Base-by-base conservation (phyloP, 176 grass and related monocot species). In the Saccharum spontaneum region DNA sequence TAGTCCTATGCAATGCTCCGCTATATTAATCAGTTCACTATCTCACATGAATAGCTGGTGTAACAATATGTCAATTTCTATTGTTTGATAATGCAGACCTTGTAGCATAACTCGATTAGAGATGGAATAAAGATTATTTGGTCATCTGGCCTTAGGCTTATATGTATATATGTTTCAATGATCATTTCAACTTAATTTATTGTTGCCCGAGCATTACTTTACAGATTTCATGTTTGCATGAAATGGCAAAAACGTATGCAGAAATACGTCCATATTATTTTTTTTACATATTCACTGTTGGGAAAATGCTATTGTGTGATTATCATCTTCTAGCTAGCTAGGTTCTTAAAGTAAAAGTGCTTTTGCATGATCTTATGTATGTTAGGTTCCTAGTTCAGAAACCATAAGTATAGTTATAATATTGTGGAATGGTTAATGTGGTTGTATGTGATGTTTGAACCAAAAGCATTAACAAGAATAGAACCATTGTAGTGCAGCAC, bases 81-180 rank as follows among this genome's bases (percentile, higher is more conserved):
- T 81, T 43, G 76, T 81, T 76, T 67, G 9, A 37, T 73, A 30
- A 16, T 16, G 54, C 6, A 73, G 73, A 67, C 79, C 6, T n/a
- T 82, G 66, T 72, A 78, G 79, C 54, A 59, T 78, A 78, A 86
- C 73, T 78, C 44, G 8, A 65, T 65, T 86, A 66, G 45, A 65
- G 18, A 71, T 78, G 79, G 66, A 91, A 91, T 87, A 90, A 90
- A 87, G 22, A 41, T 87, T 78, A 69, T 68, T 73, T 74, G 65
- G 33, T 7, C 39, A 33, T 46, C 37, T 68, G 65, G 33, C 0
- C 18, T 59, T n/a, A 73, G 3, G 17, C 18, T 8, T 13, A 11
- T 39, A 60, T 71, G 41, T 71, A 38, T 69, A 1, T 57, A 18
- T 73, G 39, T 40, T 78, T 57, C 34, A 36, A 36, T 44, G 4